These are phyloP conservation scores for Coemansia sp. DNA, from an alignment of 192 early-diverging fungal genomes.

Conservation along the genomic window DNA sequence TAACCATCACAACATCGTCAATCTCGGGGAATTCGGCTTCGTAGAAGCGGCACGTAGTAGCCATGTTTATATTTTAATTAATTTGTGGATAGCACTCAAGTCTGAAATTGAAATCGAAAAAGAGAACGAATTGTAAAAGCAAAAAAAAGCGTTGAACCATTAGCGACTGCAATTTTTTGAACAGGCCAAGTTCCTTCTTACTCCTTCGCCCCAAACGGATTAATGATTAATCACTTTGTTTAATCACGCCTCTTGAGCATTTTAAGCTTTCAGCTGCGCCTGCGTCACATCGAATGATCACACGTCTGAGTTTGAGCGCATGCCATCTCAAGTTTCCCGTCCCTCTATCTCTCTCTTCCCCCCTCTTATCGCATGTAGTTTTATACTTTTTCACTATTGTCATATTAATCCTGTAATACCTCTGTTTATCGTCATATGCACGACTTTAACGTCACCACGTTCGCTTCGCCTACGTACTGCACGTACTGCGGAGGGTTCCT, in stretches of 20 bases:
- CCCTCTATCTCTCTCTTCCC: background rate
- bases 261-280: too few relatives aligned
- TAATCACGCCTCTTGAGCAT: too few relatives aligned
- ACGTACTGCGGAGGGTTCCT: slow-evolving; percentile 62
- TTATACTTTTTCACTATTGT: background rate
- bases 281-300: background rate
- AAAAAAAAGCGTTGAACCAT: background rate
- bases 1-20: slow-evolving; percentile 96
- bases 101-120: slow-evolving; percentile 1
- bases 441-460: slow-evolving; percentile 52
- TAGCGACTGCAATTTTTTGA: background rate
- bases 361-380: background rate
- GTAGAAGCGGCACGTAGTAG: slow-evolving; percentile 82
- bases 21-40: slow-evolving; percentile 90
- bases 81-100: background rate
- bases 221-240: background rate
- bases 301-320: background rate
- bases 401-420: background rate
- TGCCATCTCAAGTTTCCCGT: background rate
- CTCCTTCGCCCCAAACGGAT: too few relatives aligned
- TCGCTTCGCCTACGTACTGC: slow-evolving; percentile 63
- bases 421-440: slow-evolving; percentile 33
- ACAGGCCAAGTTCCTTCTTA: too few relatives aligned
- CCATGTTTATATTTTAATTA: slow-evolving; percentile 14
- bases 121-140: background rate